Evolutionary conservation across 306 rosid genomes (phyloP), one percentile per base, ranked within the genome.

Genomic region (Dalbergia cochinchinensis): DNA sequence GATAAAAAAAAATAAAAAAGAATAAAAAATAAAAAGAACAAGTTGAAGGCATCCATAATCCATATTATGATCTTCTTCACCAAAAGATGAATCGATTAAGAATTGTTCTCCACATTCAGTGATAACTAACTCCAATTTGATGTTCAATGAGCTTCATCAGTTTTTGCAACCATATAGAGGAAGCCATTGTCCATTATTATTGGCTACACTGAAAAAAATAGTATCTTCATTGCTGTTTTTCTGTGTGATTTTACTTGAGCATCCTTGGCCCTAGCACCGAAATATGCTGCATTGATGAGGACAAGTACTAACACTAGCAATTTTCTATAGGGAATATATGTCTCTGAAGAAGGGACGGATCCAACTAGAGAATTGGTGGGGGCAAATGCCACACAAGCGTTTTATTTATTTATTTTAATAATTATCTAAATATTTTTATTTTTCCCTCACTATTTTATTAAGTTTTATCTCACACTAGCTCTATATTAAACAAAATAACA

Each of bases 221-320:
- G 31, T 26, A 26, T 26, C 31, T 26, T 26, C 15, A 22, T n/a
- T 42, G 15, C 5, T 18, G 0, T 26, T 53, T 44, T 54, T 15
- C 50, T 11, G 14, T 19, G 51, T 41, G 64, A 66, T 55, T 78
- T 55, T 54, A 67, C 44, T 15, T 54, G 15, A 77, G 57, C 57
- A 65, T 7, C 47, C 45, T 65, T 65, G 65, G 33, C 81, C 14
- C 81, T 53, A 2, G 20, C 18, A 76, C 51, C 63, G 5, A 76
- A 76, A 64, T 76, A 76, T 50, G 64, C 80, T 58, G 19, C 16
- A 76, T 18, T 19, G 55, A 44, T 64, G 31, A 64, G 69, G 19
- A 11, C 12, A 35, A 64, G 11, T 12, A 35, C 20, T n/a, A 4
- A 13, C 5, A 11, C 4, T 15, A 63, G 4, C 47, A 64, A 37